Percentiles rank a stretch among this genome's conserved stretches.
These are phyloP conservation scores for Cylindrotheca fusiformis DNA, from an alignment of 108 stramenopile species.

Conservation along the genomic window DNA sequence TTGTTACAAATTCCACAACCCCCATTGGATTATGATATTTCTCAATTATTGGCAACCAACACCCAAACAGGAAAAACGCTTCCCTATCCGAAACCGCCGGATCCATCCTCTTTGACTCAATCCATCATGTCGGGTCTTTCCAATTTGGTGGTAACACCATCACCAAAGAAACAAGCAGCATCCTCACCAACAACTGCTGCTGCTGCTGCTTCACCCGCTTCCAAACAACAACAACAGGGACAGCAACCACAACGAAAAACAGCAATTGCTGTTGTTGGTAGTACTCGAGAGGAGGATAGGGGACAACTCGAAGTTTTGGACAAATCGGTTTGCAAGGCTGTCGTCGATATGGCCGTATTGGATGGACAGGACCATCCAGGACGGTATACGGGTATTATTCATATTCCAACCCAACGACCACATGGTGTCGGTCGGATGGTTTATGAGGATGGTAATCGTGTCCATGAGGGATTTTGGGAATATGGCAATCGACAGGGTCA, in stretches of 20 bases:
- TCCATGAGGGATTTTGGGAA: constrained; percentile 42
- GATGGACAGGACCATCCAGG: constrained; percentile 31
- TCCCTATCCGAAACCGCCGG: background rate
- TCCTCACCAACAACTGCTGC: background rate
- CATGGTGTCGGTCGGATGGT: constrained; percentile 44
- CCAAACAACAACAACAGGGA: background rate
- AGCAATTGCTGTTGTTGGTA: background rate
- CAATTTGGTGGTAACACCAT: too few relatives aligned
- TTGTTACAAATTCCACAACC: background rate
- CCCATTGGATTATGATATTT: background rate
- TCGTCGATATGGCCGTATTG: constrained; percentile 17
- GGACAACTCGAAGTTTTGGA: background rate
- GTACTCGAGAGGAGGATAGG: background rate
- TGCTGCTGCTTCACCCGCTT: background rate
- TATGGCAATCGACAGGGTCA: constrained; percentile 32
- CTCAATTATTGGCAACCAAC: too few relatives aligned
- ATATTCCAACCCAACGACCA: constrained; percentile 12
- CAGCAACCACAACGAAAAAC: background rate
- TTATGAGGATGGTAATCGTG: constrained; percentile 34
- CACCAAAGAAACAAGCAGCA: background rate
- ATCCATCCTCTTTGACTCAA: background rate
- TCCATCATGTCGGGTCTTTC: too few relatives aligned
- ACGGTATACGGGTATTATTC: constrained; percentile 29
- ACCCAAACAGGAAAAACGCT: background rate
- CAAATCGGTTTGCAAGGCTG: constrained; percentile 20